Evolutionary conservation across 1,284 basidiomycete genomes (phyloP), one percentile per base, ranked within the genome.

Genomic region (Cryptococcus deneoformans): DNA sequence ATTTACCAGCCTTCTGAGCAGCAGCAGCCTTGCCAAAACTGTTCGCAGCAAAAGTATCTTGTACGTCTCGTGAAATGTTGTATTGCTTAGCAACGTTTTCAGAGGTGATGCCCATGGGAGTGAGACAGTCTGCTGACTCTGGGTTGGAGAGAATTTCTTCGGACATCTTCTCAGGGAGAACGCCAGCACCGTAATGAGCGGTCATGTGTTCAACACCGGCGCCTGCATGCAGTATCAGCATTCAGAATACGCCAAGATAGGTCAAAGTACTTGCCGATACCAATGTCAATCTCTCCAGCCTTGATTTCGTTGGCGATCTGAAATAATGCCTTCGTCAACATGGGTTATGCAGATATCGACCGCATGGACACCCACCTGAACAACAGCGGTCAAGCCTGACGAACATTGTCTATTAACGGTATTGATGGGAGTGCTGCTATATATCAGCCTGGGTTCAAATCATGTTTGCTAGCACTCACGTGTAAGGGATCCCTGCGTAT

Each of bases 191-290:
- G 72, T 84, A 93, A 56, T 89, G 87, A 69, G 86, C 84, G 0
- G 92, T 92, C 95, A 99, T 99, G 50, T 87, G 89, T 80, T 99
- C 95, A 42, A 94, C 92, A 71, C 95, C 95, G 50, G 92, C 91
- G 70, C 90, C 90, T 90, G 54, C 51, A 9, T 20, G 5, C 5
- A 16, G 52, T 34, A 45, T 38, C 45, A 49, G 42, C n/a, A 29
- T 29, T 29, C 29, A 29, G 12, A 16, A 42, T 5, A 38, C 45
- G 37, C 51, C 8, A 46, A 20, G 35, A 14, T 3, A 29, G 47
- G 7, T 34, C n/a, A 52, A n/a, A 44, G 10, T 4, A 14, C 85
- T 65, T 65, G 88, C 89, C 90, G 60, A 98, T 92, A 64, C 95
- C 94, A 71, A 97, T 88, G 75, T 94, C 88, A 65, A 95, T 93